A percentile compares a stretch with the other conserved stretches of the same genome.
phyloP scores from a whole-genome alignment of 257 asterid genomes.

The Solanum commersonii region DNA sequence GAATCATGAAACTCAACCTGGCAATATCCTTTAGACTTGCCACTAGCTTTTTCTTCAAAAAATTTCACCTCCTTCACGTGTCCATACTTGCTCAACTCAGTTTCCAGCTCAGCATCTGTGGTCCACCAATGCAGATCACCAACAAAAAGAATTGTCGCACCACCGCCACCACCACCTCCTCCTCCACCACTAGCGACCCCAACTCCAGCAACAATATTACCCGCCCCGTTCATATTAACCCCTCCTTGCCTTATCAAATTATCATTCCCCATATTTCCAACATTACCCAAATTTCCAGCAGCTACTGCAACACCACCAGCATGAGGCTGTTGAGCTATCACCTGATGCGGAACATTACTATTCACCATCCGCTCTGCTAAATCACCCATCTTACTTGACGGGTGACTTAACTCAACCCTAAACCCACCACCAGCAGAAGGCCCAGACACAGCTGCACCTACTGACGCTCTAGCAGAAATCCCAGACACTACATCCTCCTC shows the following conservation, averaged over 20 bases:
- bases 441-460: constrained; percentile 24
- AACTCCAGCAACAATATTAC: constrained; percentile 16
- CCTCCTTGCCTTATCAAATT: constrained; percentile 19
- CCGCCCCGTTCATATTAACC: constrained; percentile 1
- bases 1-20: constrained; percentile 87
- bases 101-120: constrained; percentile 85
- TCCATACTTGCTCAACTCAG: constrained; percentile 72
- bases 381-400: neutral
- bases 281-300: constrained; percentile 4
- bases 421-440: constrained; percentile 12
- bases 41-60: constrained; percentile 94
- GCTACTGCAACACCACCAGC: neutral
- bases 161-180: constrained; percentile 18
- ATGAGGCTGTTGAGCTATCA: constrained; percentile 11
- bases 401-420: constrained; percentile 26
- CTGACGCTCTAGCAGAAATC: neutral
- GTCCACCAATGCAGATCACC: constrained; percentile 99
- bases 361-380: constrained; percentile 3
- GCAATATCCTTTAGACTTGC: constrained; percentile 95
- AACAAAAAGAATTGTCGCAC: constrained; percentile 62
- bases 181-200: constrained; percentile 9
- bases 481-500: constrained; percentile 13
- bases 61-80: constrained; percentile 83
- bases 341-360: constrained; percentile 11
- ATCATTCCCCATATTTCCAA: constrained; percentile 6